Percentiles rank a stretch among this genome's conserved stretches.
Evolutionary conservation across 2,329 filamentous ascomycete species (phyloP).

Genomic region (Thyridium curvatum): DNA sequence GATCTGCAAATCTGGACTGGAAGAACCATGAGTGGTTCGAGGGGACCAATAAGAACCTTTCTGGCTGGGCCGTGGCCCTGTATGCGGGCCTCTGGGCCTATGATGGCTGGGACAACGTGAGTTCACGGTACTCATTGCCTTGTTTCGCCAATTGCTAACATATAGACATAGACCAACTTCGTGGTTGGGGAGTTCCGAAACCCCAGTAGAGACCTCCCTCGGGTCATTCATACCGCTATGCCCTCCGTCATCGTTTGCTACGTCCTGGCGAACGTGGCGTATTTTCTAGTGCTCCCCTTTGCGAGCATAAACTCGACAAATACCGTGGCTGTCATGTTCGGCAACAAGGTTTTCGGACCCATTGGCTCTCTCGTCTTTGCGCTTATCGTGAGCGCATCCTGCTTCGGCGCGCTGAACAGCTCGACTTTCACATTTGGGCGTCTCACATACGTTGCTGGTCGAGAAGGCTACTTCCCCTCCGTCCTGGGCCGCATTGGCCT

Average conservation of each 20-base stretch:
- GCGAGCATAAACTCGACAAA: slow-evolving; percentile 78
- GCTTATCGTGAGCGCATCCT: slow-evolving; percentile 82
- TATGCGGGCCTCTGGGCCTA: slow-evolving; percentile 98
- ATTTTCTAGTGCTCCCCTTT: slow-evolving; percentile 87
- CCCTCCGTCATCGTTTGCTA: slow-evolving; percentile 88
- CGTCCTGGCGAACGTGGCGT: slow-evolving; percentile 83
- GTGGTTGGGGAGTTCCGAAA: slow-evolving; percentile 96
- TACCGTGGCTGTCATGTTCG: slow-evolving; percentile 94
- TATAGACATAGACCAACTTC: slow-evolving; percentile 71
- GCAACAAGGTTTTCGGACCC: slow-evolving; percentile 80
- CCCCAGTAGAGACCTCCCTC: slow-evolving; percentile 79
- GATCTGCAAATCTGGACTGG: slow-evolving; percentile 76
- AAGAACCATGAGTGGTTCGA: slow-evolving; percentile 85
- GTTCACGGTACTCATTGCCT: slow-evolving; percentile 21
- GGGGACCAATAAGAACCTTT: slow-evolving; percentile 71
- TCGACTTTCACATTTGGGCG: slow-evolving; percentile 90
- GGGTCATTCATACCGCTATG: slow-evolving; percentile 95
- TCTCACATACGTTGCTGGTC: slow-evolving; percentile 87
- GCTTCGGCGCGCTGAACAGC: slow-evolving; percentile 91
- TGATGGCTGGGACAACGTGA: slow-evolving; percentile 97
- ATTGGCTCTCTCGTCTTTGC: slow-evolving; percentile 78
- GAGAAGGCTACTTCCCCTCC: slow-evolving; percentile 85
- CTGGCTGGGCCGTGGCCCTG: slow-evolving; percentile 85
- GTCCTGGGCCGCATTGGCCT: slow-evolving; percentile 81
- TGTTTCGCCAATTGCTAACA: neutral